These are phyloP conservation scores for Malus asiatica DNA, from an alignment of 306 rosid species.

Conservation along the genomic window DNA sequence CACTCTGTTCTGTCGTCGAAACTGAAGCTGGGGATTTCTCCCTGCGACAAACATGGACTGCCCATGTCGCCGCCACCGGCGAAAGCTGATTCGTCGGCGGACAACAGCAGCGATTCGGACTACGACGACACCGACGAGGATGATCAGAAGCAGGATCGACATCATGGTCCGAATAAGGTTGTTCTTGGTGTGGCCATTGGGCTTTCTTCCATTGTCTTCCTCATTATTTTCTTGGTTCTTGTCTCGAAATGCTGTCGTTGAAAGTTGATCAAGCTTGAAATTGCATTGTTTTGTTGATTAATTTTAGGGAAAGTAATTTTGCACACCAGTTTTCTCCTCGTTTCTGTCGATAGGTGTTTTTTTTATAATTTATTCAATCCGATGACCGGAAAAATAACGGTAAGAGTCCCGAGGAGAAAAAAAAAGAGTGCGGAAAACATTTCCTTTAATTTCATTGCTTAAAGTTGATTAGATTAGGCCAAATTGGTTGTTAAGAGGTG, in stretches of 20 bases:
- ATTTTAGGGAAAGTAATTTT: no score
- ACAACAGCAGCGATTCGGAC: slow-evolving; percentile 52
- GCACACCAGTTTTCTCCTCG: no score
- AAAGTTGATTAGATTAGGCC: slow-evolving; percentile 26
- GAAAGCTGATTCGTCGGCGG: slow-evolving; percentile 47
- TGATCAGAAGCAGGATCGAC: slow-evolving; percentile 33
- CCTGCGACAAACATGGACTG: slow-evolving; percentile 77
- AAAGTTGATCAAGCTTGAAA: neutral
- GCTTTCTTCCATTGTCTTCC: slow-evolving; percentile 76
- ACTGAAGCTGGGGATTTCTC: slow-evolving; percentile 84
- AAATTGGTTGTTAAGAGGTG: slow-evolving; percentile 12
- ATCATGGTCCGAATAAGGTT: slow-evolving; percentile 67
- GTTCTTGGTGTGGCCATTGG: slow-evolving; percentile 90
- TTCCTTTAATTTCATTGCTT: neutral
- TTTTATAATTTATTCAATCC: no score
- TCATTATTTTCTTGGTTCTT: slow-evolving; percentile 62
- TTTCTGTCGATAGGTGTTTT: no score
- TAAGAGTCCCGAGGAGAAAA: no score
- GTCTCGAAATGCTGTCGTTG: slow-evolving; percentile 69
- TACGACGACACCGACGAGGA: slow-evolving; percentile 40
- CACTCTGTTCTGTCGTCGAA: slow-evolving; percentile 64
- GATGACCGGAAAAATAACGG: no score
- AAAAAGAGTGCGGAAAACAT: no score
- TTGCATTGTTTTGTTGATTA: neutral
- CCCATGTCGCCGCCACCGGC: slow-evolving; percentile 74